Base-by-base conservation (phyloP, 1,139 yeast genomes). In the Diutina siamensis region DNA sequence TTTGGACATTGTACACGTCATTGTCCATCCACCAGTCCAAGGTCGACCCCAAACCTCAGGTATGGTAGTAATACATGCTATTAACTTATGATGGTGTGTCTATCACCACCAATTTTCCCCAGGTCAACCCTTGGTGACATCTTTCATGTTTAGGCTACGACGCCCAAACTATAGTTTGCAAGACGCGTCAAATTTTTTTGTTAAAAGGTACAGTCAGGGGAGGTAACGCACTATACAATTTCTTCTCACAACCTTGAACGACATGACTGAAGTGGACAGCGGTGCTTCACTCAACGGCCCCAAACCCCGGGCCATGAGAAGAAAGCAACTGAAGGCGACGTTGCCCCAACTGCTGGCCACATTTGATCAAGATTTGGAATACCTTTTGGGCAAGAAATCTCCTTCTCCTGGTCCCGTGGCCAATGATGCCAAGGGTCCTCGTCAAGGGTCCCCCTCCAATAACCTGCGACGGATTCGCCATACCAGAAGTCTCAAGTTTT, bases 181-280 rank as follows among this genome's bases (percentile, higher is more conserved):
- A 25, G 28, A 25, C 28, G 28, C 28, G 28, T 25, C 28, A 25
- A 25, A 25, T 7, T 7, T 7, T 25, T 25, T 25, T 25, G 28
- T 25, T 7, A 25, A 25, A 25, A 25, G 28, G 28, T 25, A 25
- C 28, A 10, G 28, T 25, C 28, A 25, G 28, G 40, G 40, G 40
- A 13, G 17, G 19, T 35, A 20, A 21, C 40, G 40, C 40, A 35
- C 40, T 15, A 35, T 35, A n/a, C 40, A 35, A 9, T 35, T 35
- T 13, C 15, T n/a, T 35, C 18, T 10, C 28, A 13, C 8, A 20
- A 21, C 10, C 22, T 13, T 19, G 12, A 21, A 8, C 13, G 21
- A 12, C 15, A 35, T 35, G 40, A 21, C 40, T n/a, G 40, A 35
- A 35, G 40, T 35, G 8, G 40, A 35, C 15, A 21, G 12, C 9